Evolutionary conservation across 2,329 filamentous ascomycete genomes (phyloP).

Genomic region (Colletotrichum sp.): DNA sequence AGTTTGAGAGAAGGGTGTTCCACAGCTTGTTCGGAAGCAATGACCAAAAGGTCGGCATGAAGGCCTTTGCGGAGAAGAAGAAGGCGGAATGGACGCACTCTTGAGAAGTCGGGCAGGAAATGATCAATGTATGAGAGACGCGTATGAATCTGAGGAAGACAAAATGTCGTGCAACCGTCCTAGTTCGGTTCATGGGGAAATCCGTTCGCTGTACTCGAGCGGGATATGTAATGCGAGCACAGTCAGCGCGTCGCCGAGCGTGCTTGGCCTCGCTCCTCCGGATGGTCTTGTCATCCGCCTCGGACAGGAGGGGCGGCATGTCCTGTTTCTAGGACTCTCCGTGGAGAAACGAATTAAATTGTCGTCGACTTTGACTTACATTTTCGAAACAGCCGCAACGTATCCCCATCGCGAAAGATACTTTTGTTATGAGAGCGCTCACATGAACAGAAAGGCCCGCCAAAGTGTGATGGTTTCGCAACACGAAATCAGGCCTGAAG

Average conservation of each 20-base stretch:
- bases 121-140: background rate
- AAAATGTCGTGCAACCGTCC: background rate
- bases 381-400: background rate
- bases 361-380: background rate
- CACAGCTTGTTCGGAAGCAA: slow-evolving; percentile 91
- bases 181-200: background rate
- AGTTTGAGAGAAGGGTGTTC: slow-evolving; percentile 93
- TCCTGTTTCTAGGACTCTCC: background rate
- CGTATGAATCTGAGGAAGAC: slow-evolving; percentile 1
- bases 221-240: slow-evolving; percentile 1
- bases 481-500: background rate
- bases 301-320: background rate
- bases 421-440: background rate
- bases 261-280: background rate
- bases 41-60: slow-evolving; percentile 98
- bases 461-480: background rate
- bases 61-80: slow-evolving; percentile 93
- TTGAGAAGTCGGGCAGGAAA: slow-evolving; percentile 41
- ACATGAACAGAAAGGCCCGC: background rate
- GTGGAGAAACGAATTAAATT: background rate
- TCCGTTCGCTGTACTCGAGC: background rate
- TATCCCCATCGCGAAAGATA: background rate
- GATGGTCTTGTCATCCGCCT: background rate
- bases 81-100: slow-evolving; percentile 90
- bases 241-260: slow-evolving; percentile 5